Conservation (phyloP, 108 stramenopile species). For the Nannochloropsis gaditana region DNA sequence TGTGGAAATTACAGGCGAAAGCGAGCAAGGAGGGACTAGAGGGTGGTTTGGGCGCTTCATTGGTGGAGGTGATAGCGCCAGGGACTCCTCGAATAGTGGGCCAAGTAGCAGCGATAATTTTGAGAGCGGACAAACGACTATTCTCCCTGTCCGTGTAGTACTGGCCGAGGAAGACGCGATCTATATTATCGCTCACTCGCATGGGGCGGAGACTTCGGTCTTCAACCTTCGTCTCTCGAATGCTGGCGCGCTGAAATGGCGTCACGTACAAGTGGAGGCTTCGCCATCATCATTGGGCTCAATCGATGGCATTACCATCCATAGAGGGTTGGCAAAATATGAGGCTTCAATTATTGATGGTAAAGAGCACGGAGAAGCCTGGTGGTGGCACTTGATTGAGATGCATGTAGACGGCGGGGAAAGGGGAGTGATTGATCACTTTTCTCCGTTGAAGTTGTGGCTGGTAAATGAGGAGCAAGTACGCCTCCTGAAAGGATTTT, state of each 20-base stretch:
- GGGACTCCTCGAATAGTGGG: not conserved
- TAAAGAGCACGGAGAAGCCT: not conserved
- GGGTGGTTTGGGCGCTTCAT: not conserved
- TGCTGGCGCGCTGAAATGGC: not conserved
- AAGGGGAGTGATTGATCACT: not conserved
- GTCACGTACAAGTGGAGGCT: not conserved
- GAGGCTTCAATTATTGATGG: not conserved
- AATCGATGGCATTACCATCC: not conserved
- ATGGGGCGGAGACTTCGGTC: not conserved
- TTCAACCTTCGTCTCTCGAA: not conserved
- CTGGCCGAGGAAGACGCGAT: not conserved
- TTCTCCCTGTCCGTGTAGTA: not conserved
- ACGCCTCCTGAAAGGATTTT: not conserved
- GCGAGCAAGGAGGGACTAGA: not conserved
- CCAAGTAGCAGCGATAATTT: not conserved
- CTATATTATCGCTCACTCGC: not conserved
- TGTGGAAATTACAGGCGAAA: not conserved
- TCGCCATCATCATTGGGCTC: not conserved
- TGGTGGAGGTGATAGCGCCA: not conserved
- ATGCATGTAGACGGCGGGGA: not conserved
- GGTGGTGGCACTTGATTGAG: constrained; percentile 19
- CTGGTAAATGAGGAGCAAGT: not conserved
- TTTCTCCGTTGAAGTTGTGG: not conserved
- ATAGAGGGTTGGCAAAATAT: not conserved
- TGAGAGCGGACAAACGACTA: not conserved